These are phyloP conservation scores for Rhytidiadelphus loreus DNA, from an alignment of 225 moss, liverwort and hornwort species.

Conservation along the genomic window DNA sequence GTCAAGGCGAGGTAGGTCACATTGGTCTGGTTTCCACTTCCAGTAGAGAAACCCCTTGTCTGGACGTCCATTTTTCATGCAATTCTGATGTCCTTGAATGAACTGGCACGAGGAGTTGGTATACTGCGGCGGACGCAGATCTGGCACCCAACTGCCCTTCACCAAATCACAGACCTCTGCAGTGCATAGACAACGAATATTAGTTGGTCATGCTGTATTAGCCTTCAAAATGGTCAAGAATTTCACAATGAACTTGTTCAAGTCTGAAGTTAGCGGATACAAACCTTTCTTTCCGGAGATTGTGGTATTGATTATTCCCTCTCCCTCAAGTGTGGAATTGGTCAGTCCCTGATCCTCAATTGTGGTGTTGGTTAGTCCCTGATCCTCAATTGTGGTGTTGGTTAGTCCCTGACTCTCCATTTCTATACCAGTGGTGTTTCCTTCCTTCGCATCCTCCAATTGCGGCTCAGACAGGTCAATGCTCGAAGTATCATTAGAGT, in stretches of 20 bases:
- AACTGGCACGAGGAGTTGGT: constrained; percentile 59
- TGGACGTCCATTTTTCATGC: constrained; percentile 73
- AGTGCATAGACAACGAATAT: not conserved
- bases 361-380: not conserved
- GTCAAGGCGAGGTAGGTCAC: constrained; percentile 70
- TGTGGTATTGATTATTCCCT: not conserved
- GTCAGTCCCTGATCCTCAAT: not conserved
- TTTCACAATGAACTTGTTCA: not conserved
- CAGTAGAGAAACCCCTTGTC: constrained; percentile 55
- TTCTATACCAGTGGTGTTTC: not conserved
- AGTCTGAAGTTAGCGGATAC: not conserved
- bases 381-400: not conserved
- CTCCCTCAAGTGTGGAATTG: not conserved
- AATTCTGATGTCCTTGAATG: constrained; percentile 72
- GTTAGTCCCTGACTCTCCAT: not conserved
- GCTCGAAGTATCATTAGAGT: not conserved
- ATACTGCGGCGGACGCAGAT: constrained; percentile 47
- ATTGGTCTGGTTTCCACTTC: constrained; percentile 82
- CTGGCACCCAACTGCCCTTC: constrained; percentile 77
- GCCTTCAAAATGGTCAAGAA: not conserved
- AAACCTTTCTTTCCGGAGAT: constrained; percentile 1
- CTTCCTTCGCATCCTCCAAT: not conserved
- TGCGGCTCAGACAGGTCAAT: not conserved
- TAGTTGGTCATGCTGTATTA: not conserved
- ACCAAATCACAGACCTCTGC: constrained; percentile 57